phyloP scores from a whole-genome alignment of 75 land plant species.

The Sequoia sempervirens region DNA sequence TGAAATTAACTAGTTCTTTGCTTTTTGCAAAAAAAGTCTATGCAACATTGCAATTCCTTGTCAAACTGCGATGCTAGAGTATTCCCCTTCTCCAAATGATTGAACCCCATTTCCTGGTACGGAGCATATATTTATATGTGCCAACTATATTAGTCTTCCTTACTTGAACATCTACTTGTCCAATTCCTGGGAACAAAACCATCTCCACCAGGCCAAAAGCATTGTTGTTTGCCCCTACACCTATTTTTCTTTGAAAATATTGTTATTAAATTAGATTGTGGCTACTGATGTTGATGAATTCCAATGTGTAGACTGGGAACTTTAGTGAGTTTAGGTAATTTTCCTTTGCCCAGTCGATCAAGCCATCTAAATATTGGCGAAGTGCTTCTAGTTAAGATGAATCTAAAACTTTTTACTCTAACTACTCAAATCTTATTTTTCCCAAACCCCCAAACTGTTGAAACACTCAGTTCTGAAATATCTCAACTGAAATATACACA shows the following conservation, averaged over 20 bases:
- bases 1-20: background rate
- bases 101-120: background rate
- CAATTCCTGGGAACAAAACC: background rate
- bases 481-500: too few relatives aligned
- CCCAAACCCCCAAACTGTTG: background rate
- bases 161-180: background rate
- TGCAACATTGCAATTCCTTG: background rate
- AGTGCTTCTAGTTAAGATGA: background rate
- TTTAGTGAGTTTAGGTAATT: background rate
- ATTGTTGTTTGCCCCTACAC: background rate
- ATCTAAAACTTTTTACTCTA: background rate
- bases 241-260: background rate
- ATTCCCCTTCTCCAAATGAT: background rate
- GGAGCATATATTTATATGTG: background rate
- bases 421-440: background rate
- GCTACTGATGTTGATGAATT: background rate
- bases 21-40: background rate
- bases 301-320: background rate
- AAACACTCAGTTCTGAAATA: background rate
- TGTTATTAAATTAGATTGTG: background rate
- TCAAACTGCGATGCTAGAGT: background rate
- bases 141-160: background rate
- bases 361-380: background rate
- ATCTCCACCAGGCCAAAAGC: background rate
- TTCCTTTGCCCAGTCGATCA: background rate